Percentiles rank a stretch among this genome's conserved stretches.
phyloP scores from a whole-genome alignment of 768 basidiomycete genomes.

The Pseudohyphozyma bogoriensis region DNA sequence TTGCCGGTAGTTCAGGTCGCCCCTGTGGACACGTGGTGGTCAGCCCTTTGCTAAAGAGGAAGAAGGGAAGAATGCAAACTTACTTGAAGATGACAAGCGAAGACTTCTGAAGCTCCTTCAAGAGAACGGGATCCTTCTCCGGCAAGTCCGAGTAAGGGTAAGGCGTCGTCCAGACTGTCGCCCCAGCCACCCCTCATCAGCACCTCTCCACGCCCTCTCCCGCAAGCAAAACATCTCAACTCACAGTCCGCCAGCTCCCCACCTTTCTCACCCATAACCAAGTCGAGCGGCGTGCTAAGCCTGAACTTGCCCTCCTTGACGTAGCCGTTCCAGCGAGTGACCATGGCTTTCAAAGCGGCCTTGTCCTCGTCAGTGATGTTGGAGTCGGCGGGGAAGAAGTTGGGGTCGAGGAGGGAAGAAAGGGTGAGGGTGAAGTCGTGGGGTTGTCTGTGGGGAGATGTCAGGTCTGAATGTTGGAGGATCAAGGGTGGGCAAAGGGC shows the following conservation, averaged over 20 bases:
- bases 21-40: constrained; percentile 36
- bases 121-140: constrained; percentile 42
- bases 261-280: constrained; percentile 11
- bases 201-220: not conserved
- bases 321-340: constrained; percentile 61
- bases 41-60: too few species aligned
- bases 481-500: not conserved
- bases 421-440: constrained; percentile 63
- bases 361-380: constrained; percentile 35
- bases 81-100: constrained; percentile 70
- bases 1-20: constrained; percentile 66
- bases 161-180: constrained; percentile 28
- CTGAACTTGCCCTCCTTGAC: constrained; percentile 60
- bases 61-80: too few species aligned
- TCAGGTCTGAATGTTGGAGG: constrained; percentile 39
- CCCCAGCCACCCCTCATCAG: not conserved
- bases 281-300: constrained; percentile 53
- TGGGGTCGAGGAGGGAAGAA: constrained; percentile 41
- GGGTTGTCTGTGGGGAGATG: constrained; percentile 53
- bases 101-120: constrained; percentile 47
- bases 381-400: constrained; percentile 49
- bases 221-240: not conserved
- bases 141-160: constrained; percentile 24
- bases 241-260: constrained; percentile 14
- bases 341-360: constrained; percentile 48